These are phyloP conservation scores for Monarda citriodora DNA, from an alignment of 305 asterid genomes.

Conservation along the genomic window DNA sequence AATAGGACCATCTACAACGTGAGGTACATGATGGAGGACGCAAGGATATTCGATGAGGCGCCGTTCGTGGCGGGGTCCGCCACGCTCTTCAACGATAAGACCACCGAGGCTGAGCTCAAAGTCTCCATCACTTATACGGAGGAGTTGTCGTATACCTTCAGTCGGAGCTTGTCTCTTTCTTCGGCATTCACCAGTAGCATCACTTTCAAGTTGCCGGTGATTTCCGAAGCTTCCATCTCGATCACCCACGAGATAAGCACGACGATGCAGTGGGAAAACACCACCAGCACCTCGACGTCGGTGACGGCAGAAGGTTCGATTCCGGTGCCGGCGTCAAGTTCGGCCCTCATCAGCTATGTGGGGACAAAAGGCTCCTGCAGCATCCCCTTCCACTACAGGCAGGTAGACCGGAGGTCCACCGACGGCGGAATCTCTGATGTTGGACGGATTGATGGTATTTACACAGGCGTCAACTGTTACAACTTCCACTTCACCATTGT, in stretches of 20 bases:
- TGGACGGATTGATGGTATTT: neutral
- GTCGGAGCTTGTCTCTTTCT: neutral
- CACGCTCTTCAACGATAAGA: neutral
- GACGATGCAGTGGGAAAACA: neutral
- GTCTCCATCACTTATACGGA: neutral
- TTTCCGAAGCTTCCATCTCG: neutral
- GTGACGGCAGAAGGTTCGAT: neutral
- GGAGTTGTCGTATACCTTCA: neutral
- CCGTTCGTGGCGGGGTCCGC: neutral
- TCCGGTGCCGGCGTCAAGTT: neutral
- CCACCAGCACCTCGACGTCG: neutral
- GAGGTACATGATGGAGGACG: neutral
- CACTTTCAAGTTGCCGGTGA: neutral
- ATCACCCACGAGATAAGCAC: neutral
- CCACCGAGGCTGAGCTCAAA: neutral
- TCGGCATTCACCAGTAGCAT: neutral
- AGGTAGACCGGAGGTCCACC: neutral
- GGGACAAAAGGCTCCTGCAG: conserved; percentile 3
- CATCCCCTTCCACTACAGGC: conserved; percentile 12
- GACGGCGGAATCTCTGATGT: too few species aligned
- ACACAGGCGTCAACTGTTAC: neutral
- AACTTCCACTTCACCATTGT: neutral
- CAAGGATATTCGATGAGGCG: neutral
- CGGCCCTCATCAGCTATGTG: neutral
- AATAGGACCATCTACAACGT: neutral